A percentile compares a stretch with the other conserved stretches of the same genome.
These are phyloP conservation scores for Fusarium camptoceras DNA, from an alignment of 2,329 filamentous ascomycete genomes.

Conservation along the genomic window DNA sequence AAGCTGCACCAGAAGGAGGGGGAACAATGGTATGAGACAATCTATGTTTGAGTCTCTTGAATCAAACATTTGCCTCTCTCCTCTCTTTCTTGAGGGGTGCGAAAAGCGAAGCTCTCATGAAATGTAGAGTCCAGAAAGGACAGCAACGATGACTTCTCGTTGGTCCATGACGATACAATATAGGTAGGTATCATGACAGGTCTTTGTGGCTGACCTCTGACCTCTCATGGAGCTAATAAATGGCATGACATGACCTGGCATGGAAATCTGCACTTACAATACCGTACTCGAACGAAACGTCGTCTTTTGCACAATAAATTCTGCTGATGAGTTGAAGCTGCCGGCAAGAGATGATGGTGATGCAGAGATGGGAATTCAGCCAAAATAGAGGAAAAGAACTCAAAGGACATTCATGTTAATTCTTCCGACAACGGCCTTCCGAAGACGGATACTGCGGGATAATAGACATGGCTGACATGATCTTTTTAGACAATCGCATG, in stretches of 20 bases:
- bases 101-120: neutral
- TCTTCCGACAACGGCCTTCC: conserved; percentile 45
- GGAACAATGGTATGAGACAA: conserved; percentile 30
- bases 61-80: conserved; percentile 1
- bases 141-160: conserved; percentile 18
- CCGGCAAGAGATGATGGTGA: conserved; percentile 20
- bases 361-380: conserved; percentile 32
- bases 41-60: conserved; percentile 19
- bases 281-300: conserved; percentile 5
- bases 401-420: conserved; percentile 25
- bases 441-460: conserved; percentile 38
- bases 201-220: conserved; percentile 35
- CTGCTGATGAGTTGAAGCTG: conserved; percentile 12
- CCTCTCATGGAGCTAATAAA: conserved; percentile 21
- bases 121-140: neutral
- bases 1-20: conserved; percentile 17
- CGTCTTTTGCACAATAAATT: conserved; percentile 6
- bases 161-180: conserved; percentile 37
- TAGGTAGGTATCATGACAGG: conserved; percentile 15
- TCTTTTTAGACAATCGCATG: conserved; percentile 35
- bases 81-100: neutral
- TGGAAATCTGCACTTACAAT: conserved; percentile 32
- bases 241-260: conserved; percentile 18
- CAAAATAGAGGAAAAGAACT: conserved; percentile 32
- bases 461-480: conserved; percentile 38